phyloP scores from a whole-genome alignment of 148 eudicot genomes.

The Rhododendron henanense region DNA sequence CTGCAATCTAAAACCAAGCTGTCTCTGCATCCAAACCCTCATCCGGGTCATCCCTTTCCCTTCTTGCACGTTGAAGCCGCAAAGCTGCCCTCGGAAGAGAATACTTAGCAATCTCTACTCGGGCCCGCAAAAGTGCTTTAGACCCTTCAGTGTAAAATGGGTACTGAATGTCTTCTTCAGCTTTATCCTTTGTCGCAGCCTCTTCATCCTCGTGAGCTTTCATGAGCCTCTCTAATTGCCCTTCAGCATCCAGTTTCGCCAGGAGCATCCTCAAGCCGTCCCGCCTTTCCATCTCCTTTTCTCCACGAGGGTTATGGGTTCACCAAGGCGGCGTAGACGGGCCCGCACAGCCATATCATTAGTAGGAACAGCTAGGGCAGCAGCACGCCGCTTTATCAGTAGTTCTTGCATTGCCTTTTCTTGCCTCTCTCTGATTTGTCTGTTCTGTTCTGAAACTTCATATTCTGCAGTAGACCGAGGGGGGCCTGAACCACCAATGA shows the following conservation, averaged over 20 bases:
- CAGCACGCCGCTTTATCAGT: conserved; percentile 58
- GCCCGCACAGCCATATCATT: conserved; percentile 79
- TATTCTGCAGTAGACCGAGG: conserved; percentile 33
- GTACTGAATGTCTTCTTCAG: conserved; percentile 68
- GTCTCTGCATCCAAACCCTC: conserved; percentile 89
- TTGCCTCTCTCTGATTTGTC: conserved; percentile 57
- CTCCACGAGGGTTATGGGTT: conserved; percentile 84
- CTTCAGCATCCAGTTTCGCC: conserved; percentile 90
- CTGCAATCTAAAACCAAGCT: conserved; percentile 59
- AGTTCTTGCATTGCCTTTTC: conserved; percentile 35
- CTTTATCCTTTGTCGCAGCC: conserved; percentile 51
- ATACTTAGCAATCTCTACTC: conserved; percentile 59
- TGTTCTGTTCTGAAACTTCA: conserved; percentile 86
- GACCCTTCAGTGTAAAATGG: conserved; percentile 90
- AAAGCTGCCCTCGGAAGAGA: conserved; percentile 55
- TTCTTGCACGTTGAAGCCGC: conserved; percentile 67
- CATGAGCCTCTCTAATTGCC: conserved; percentile 86
- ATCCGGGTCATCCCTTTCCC: conserved; percentile 85
- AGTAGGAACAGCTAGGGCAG: conserved; percentile 88
- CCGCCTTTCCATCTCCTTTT: conserved; percentile 94
- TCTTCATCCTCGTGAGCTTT: conserved; percentile 89
- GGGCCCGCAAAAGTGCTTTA: conserved; percentile 56
- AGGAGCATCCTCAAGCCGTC: conserved; percentile 77
- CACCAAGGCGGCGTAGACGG: conserved; percentile 74
- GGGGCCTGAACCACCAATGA: conserved; percentile 39